Evolutionary conservation across 306 rosid genomes (phyloP).

Genomic region (Trifolium fragiferum): DNA sequence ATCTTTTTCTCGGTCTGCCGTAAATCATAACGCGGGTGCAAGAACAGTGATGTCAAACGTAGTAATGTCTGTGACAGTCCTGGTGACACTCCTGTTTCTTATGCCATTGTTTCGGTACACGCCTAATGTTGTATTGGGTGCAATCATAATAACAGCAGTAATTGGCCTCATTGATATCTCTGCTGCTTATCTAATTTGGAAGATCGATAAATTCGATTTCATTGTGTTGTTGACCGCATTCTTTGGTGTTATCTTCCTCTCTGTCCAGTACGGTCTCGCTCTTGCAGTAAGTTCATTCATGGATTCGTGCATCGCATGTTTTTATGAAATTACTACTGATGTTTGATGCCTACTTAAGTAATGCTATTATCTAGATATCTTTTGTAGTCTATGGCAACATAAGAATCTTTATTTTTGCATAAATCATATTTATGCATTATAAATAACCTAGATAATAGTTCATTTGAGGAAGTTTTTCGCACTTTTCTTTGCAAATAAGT

Average conservation of each 20-base stretch:
- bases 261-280: slow-evolving; percentile 87
- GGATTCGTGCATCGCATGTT: neutral
- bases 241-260: slow-evolving; percentile 81
- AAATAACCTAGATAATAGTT: neutral
- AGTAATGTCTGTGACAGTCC: slow-evolving; percentile 79
- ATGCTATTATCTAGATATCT: no score
- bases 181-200: slow-evolving; percentile 70
- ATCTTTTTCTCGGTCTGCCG: slow-evolving; percentile 91
- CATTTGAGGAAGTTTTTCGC: slow-evolving; percentile 10
- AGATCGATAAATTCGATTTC: slow-evolving; percentile 83
- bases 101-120: slow-evolving; percentile 90
- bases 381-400: neutral
- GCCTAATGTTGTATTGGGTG: slow-evolving; percentile 82
- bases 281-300: slow-evolving; percentile 62
- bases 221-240: slow-evolving; percentile 71
- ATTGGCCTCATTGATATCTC: slow-evolving; percentile 80
- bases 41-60: slow-evolving; percentile 76
- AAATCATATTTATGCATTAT: neutral
- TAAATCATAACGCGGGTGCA: slow-evolving; percentile 87
- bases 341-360: no score
- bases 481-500: slow-evolving; percentile 19
- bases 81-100: slow-evolving; percentile 84
- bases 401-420: slow-evolving; percentile 15
- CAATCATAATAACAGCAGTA: slow-evolving; percentile 87
- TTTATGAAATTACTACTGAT: neutral